phyloP scores from a whole-genome alignment of 2,329 filamentous ascomycete genomes.

The Cercospora nicotianae region DNA sequence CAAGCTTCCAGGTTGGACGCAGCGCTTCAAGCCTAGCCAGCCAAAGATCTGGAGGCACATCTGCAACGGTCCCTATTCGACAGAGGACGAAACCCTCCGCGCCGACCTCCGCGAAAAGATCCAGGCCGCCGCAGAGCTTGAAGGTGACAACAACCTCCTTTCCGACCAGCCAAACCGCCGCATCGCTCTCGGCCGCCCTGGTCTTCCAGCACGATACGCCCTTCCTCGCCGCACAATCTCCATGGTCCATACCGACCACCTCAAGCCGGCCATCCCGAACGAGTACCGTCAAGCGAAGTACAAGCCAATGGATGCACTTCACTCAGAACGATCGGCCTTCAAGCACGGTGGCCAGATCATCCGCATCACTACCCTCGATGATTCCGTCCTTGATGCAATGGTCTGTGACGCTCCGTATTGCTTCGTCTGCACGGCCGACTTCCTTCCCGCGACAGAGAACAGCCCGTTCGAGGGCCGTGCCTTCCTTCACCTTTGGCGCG shows the following conservation, averaged over 20 bases:
- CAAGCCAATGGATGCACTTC: neutral
- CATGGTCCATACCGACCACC: neutral
- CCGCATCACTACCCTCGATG: neutral
- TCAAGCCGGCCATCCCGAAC: neutral
- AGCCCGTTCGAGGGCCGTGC: neutral
- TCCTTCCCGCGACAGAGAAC: neutral
- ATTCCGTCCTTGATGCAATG: neutral
- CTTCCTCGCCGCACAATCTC: neutral
- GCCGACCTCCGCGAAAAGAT: neutral
- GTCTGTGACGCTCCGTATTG: neutral
- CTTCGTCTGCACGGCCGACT: neutral
- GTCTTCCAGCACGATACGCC: neutral
- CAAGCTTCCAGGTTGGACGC: neutral
- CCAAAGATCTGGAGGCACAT: neutral
- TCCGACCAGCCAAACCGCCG: neutral
- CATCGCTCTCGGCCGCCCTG: neutral
- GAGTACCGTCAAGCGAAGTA: neutral
- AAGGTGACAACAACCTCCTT: neutral
- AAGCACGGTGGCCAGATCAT: neutral
- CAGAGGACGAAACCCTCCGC: neutral
- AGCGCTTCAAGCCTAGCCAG: neutral
- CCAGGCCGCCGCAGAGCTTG: neutral
- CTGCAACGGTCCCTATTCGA: neutral
- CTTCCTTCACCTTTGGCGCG: neutral
- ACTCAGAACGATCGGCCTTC: neutral